Conservation (phyloP, 352 stramenopile genomes). For the Globisporangium iwayamae region DNA sequence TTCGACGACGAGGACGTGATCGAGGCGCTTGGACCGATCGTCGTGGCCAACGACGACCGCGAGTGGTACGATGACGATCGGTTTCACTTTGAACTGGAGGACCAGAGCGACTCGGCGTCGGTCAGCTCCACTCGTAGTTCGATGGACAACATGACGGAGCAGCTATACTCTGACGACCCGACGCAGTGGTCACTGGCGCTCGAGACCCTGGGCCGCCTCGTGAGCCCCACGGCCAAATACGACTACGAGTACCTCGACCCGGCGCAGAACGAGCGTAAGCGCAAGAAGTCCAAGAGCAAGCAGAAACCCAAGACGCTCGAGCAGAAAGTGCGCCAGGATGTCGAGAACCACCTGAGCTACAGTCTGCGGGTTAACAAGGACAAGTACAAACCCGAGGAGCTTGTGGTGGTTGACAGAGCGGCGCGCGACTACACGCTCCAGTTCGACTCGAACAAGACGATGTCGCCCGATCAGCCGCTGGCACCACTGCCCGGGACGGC, state of each 20-base stretch:
- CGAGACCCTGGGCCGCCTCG: slow-evolving; percentile 41
- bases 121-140: neutral
- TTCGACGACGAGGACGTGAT: slow-evolving; percentile 49
- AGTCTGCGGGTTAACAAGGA: slow-evolving; percentile 21
- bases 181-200: slow-evolving; percentile 33
- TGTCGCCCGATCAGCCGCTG: slow-evolving; percentile 34
- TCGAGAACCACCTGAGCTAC: slow-evolving; percentile 34
- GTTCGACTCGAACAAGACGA: slow-evolving; percentile 31
- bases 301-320: slow-evolving; percentile 10
- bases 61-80: slow-evolving; percentile 32
- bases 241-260: slow-evolving; percentile 8
- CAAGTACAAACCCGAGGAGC: slow-evolving; percentile 14
- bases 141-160: slow-evolving; percentile 28
- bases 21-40: slow-evolving; percentile 33
- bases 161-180: slow-evolving; percentile 41
- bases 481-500: slow-evolving; percentile 28
- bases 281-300: slow-evolving; percentile 15
- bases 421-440: slow-evolving; percentile 47
- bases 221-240: slow-evolving; percentile 20
- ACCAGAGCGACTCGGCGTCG: neutral
- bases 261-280: neutral
- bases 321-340: slow-evolving; percentile 28
- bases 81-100: slow-evolving; percentile 13
- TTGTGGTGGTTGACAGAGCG: neutral
- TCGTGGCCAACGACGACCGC: slow-evolving; percentile 38